A percentile compares a stretch with the other conserved stretches of the same genome.
Evolutionary conservation across 345 rosid species (phyloP).

Genomic region (Rhodamnia argentea): DNA sequence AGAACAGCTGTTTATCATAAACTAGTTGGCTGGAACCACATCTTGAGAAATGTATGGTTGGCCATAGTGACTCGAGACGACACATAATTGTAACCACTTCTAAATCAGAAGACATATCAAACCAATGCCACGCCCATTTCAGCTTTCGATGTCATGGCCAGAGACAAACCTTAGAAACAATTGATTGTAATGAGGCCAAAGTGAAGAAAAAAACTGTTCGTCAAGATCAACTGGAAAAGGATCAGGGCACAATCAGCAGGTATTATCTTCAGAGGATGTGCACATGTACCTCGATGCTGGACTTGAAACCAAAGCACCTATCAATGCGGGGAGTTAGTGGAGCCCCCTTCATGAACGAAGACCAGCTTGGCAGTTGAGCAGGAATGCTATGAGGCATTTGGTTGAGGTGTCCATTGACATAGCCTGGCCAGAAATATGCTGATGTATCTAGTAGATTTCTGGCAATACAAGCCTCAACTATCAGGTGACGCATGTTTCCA

Average conservation of each 20-base stretch:
- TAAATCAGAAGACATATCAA: background rate
- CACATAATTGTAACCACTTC: background rate
- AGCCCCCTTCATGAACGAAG: slow-evolving; percentile 75
- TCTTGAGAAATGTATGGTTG: background rate
- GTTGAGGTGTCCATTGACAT: slow-evolving; percentile 58
- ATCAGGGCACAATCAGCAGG: background rate
- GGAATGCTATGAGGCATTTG: slow-evolving; percentile 57
- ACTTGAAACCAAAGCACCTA: slow-evolving; percentile 62
- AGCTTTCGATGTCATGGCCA: background rate
- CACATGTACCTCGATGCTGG: slow-evolving; percentile 83
- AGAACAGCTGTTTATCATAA: background rate
- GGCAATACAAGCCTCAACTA: slow-evolving; percentile 92
- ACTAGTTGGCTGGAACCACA: background rate
- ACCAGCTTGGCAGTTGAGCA: slow-evolving; percentile 71
- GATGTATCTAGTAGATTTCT: slow-evolving; percentile 84
- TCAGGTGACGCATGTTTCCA: slow-evolving; percentile 96
- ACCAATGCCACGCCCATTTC: background rate
- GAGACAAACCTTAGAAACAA: background rate
- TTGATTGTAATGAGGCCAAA: background rate
- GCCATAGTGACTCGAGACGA: background rate
- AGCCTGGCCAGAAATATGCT: slow-evolving; percentile 91
- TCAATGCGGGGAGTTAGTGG: slow-evolving; percentile 56
- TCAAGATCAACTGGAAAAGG: background rate
- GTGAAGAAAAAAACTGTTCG: background rate
- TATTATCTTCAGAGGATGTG: background rate